Evolutionary conservation across 306 rosid genomes (phyloP).

Genomic region (Acacia crassicarpa): DNA sequence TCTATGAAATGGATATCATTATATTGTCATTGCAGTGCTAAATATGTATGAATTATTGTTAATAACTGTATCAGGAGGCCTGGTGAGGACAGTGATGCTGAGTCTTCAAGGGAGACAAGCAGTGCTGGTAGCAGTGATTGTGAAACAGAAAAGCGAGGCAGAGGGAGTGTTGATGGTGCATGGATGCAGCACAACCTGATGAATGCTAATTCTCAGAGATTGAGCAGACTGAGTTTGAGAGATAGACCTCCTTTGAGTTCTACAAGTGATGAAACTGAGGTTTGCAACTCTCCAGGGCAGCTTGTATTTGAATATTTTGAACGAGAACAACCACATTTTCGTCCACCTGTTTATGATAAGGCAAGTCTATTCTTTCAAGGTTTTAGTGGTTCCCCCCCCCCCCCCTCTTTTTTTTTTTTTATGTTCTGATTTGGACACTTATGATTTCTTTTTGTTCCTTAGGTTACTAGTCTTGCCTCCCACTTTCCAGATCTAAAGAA

Average conservation of each 20-base stretch:
- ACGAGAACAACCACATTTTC: slow-evolving; percentile 48
- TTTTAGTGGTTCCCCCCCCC: neutral
- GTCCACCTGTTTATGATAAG: slow-evolving; percentile 55
- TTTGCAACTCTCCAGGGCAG: slow-evolving; percentile 32
- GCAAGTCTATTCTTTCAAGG: slow-evolving; percentile 34
- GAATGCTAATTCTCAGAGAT: slow-evolving; percentile 29
- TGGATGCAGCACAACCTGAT: slow-evolving; percentile 28
- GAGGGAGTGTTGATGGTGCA: slow-evolving; percentile 31
- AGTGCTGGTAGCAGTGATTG: slow-evolving; percentile 50
- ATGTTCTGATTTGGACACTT: slow-evolving; percentile 21
- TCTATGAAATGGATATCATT: neutral
- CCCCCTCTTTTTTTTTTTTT: no score
- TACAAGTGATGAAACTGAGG: slow-evolving; percentile 49
- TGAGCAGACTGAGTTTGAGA: slow-evolving; percentile 40
- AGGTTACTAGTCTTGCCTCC: slow-evolving; percentile 53
- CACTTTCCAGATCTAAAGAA: slow-evolving; percentile 44
- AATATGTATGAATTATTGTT: slow-evolving; percentile 12
- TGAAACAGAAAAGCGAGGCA: slow-evolving; percentile 42
- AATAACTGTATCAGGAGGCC: slow-evolving; percentile 38
- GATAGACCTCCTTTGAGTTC: slow-evolving; percentile 36
- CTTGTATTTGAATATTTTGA: slow-evolving; percentile 54
- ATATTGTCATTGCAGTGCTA: neutral
- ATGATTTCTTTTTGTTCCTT: slow-evolving; percentile 18
- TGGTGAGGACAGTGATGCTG: slow-evolving; percentile 45
- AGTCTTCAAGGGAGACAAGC: slow-evolving; percentile 49